These are phyloP conservation scores for Capillidium heterosporum DNA, from an alignment of 371 early-diverging fungal genomes.

Conservation along the genomic window DNA sequence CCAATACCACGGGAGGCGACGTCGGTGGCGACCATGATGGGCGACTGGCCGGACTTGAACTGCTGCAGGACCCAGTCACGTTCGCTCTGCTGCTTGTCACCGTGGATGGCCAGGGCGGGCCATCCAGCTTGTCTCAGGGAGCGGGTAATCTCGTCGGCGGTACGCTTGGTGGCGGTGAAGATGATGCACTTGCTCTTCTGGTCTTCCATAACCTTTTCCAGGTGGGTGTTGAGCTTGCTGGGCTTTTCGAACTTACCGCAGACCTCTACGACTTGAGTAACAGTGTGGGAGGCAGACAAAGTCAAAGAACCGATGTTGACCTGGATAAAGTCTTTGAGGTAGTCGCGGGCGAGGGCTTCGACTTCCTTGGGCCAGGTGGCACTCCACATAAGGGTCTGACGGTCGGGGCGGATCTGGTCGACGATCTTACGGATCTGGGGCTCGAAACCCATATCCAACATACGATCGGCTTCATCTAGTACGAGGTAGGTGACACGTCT, in stretches of 20 bases:
- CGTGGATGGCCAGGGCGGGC: constrained; percentile 96
- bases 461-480: constrained; percentile 88
- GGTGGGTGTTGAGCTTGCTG: constrained; percentile 21
- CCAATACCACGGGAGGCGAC: constrained; percentile 99
- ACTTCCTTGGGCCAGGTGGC: constrained; percentile 98
- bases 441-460: constrained; percentile 94
- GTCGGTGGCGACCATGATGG: constrained; percentile 98
- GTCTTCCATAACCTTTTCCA: constrained; percentile 57
- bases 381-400: constrained; percentile 90
- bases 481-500: constrained; percentile 81
- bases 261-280: constrained; percentile 84
- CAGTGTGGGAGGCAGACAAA: constrained; percentile 85
- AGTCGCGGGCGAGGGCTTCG: constrained; percentile 76
- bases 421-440: constrained; percentile 92
- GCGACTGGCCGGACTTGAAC: constrained; percentile 75
- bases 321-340: constrained; percentile 92
- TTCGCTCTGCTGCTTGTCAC: constrained; percentile 96
- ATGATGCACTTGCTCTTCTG: constrained; percentile 82
- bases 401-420: constrained; percentile 63
- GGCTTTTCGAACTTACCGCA: constrained; percentile 79
- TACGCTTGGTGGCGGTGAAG: constrained; percentile 95
- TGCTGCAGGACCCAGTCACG: constrained; percentile 94
- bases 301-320: constrained; percentile 96
- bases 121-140: constrained; percentile 86
- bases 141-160: constrained; percentile 90